Conservation (phyloP, 441 rosid species). For the Erysimum pusillum region DNA sequence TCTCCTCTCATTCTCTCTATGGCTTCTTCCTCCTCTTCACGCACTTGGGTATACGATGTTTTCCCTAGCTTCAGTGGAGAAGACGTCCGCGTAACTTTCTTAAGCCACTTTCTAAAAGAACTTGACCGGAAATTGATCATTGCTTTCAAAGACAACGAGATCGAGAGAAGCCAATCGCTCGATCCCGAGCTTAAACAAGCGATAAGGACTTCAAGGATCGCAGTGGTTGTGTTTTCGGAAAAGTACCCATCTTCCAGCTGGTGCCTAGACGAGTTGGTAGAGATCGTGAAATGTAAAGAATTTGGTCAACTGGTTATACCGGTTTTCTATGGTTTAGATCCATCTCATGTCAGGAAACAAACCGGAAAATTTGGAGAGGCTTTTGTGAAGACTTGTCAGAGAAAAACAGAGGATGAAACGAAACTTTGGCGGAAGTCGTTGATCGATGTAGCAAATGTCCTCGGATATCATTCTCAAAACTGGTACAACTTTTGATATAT, state of each 20-base stretch:
- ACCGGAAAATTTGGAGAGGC: constrained; percentile 22
- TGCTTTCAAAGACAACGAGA: constrained; percentile 28
- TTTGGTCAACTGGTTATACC: neutral
- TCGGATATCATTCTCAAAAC: neutral
- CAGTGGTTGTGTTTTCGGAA: constrained; percentile 8
- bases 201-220: constrained; percentile 5
- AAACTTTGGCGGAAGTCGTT: neutral
- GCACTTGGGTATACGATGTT: neutral
- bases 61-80: constrained; percentile 25
- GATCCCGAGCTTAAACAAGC: constrained; percentile 16
- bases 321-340: constrained; percentile 26
- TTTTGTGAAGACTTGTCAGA: neutral
- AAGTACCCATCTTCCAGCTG: constrained; percentile 15
- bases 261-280: constrained; percentile 13
- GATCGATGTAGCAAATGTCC: neutral
- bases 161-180: constrained; percentile 16
- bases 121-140: constrained; percentile 20
- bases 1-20: too few relatives aligned
- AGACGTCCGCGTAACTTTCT: neutral
- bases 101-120: neutral
- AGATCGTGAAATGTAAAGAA: constrained; percentile 13
- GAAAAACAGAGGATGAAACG: neutral
- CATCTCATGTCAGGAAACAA: constrained; percentile 27
- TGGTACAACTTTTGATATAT: neutral
- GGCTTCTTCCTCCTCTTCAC: too few relatives aligned